A percentile compares a stretch with the other conserved stretches of the same genome.
phyloP scores from a whole-genome alignment of 2,329 filamentous ascomycete species.

The Botryotinia globosa region DNA sequence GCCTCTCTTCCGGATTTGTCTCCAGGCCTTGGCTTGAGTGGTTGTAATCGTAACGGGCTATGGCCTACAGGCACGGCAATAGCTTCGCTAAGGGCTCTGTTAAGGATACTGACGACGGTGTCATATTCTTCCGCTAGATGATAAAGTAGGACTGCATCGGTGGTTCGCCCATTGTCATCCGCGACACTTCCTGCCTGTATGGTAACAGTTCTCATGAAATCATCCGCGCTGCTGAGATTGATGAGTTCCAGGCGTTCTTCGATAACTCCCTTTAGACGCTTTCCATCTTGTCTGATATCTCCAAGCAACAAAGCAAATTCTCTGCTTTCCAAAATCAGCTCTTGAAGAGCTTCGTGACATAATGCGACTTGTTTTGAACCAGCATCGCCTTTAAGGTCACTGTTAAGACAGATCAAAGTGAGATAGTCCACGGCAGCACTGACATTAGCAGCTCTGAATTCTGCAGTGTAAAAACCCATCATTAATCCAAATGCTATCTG shows the following conservation, averaged over 20 bases:
- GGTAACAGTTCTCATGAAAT: slow-evolving; percentile 90
- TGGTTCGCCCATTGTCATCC: slow-evolving; percentile 89
- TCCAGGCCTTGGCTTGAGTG: slow-evolving; percentile 44
- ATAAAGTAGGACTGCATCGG: slow-evolving; percentile 91
- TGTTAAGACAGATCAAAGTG: slow-evolving; percentile 84
- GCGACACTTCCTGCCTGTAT: slow-evolving; percentile 88
- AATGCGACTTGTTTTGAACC: slow-evolving; percentile 75
- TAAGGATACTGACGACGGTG: slow-evolving; percentile 86
- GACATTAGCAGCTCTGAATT: slow-evolving; percentile 88
- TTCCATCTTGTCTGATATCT: slow-evolving; percentile 81
- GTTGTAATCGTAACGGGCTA: slow-evolving; percentile 66
- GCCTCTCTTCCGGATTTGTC: slow-evolving; percentile 21
- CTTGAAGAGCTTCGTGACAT: slow-evolving; percentile 88
- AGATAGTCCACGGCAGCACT: slow-evolving; percentile 93
- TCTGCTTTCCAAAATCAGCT: slow-evolving; percentile 92
- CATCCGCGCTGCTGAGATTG: slow-evolving; percentile 71
- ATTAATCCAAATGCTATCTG: slow-evolving; percentile 95
- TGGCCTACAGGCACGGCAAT: slow-evolving; percentile 84
- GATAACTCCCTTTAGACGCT: slow-evolving; percentile 80
- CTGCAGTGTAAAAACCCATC: slow-evolving; percentile 90
- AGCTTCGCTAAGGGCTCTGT: slow-evolving; percentile 84
- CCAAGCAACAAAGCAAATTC: slow-evolving; percentile 94
- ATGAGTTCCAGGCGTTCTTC: slow-evolving; percentile 83
- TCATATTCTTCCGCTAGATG: slow-evolving; percentile 95
- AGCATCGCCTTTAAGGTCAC: slow-evolving; percentile 70